Base-by-base conservation (phyloP, 768 basidiomycete species). In the Suillus plorans region DNA sequence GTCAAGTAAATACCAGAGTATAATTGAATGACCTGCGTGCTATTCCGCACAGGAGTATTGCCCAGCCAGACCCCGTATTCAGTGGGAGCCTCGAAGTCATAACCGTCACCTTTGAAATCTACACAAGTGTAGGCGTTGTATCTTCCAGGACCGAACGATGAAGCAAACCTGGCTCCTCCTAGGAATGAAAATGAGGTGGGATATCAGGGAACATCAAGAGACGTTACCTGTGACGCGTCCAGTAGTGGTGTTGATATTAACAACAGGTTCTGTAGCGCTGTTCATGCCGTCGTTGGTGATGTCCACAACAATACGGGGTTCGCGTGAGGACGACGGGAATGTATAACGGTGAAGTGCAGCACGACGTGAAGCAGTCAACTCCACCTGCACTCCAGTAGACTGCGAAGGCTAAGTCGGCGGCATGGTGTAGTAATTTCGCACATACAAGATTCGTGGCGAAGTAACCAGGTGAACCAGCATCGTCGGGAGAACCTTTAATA, bases 391-490 rank as follows among this genome's bases (percentile, higher is more conserved):
- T 12, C 77, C 79, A 31, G 82, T 87, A 1, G 85, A 84, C 85
- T 87, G 61, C 39, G 52, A 6, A 9, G 25, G n/a, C 25, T 39
- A 10, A 37, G 36, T 64, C 8, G 16, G 37, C 28, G 8, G 49
- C 18, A 34, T 8, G 60, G 49, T 39, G 18, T 22, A 34, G 36
- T 3, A 70, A 42, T 13, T 59, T 42, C 25, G 10, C 25, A 59
- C 58, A 18, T 64, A 85, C 86, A 37, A 89, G 75, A 68, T 87
- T 87, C 1, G 85, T 83, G 0, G 86, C 81, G 70, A 89, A 89
- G 70, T 88, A 89, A 58, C 88, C 88, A 0, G 88, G 88, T 18
- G 85, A 84, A 5, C 87, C 86, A 64, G 79, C 80, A 67, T 89
- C 87, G 64, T 88, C 87, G 5, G 86, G 83, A 39, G 79, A 77